Conservation (phyloP, 2,329 filamentous ascomycete species). For the Daldinia eschscholtzii region DNA sequence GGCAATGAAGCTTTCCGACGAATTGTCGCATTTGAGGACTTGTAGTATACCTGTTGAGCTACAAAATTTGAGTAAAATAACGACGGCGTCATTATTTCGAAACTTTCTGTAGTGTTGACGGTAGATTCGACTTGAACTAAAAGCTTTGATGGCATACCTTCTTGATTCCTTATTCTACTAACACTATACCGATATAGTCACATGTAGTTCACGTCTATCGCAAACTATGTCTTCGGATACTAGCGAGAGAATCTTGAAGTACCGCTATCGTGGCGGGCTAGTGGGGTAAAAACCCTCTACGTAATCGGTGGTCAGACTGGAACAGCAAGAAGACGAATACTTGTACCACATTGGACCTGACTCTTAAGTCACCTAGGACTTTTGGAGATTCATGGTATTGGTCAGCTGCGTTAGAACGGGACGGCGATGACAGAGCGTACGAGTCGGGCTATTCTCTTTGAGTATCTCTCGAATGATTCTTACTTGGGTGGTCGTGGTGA, state of each 20-base stretch:
- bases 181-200: not conserved
- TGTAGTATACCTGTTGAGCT: not conserved
- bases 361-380: not conserved
- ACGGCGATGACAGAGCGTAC: constrained; percentile 13
- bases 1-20: constrained; percentile 2
- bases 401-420: constrained; percentile 13
- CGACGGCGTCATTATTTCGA: too few relatives aligned
- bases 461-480: not conserved
- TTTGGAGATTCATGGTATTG: constrained; percentile 1
- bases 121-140: not conserved
- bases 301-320: constrained; percentile 8
- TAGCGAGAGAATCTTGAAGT: not conserved
- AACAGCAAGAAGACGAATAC: constrained; percentile 2
- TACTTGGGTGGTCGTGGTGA: constrained; percentile 5
- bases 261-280: constrained; percentile 14
- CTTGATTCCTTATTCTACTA: not conserved
- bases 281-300: constrained; percentile 7
- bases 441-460: constrained; percentile 30
- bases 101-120: too few relatives aligned
- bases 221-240: constrained; percentile 14
- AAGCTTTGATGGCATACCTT: not conserved
- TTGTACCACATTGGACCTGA: constrained; percentile 16
- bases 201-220: not conserved
- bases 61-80: not conserved
- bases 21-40: constrained; percentile 10